Evolutionary conservation across 2,329 filamentous ascomycete species (phyloP).

Genomic region (Diplodia seriata): DNA sequence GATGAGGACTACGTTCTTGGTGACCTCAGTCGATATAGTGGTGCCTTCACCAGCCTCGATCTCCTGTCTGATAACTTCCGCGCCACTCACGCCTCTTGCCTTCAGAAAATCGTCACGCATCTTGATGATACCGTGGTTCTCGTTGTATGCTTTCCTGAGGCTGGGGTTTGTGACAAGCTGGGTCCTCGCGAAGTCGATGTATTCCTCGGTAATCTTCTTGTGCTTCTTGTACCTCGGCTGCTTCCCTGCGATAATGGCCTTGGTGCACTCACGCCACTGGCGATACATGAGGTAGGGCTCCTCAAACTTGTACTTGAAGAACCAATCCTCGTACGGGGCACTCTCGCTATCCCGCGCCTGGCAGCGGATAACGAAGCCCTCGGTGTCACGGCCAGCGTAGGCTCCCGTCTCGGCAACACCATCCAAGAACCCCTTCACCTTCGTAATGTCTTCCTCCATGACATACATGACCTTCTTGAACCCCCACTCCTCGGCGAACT

Average conservation of each 20-base stretch:
- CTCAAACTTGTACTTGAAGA: slow-evolving; percentile 99
- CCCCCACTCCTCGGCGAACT: slow-evolving; percentile 90
- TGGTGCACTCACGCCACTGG: slow-evolving; percentile 98
- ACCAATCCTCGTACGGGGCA: slow-evolving; percentile 83
- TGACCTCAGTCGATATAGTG: slow-evolving; percentile 61
- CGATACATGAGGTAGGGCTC: slow-evolving; percentile 99
- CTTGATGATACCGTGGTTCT: slow-evolving; percentile 94
- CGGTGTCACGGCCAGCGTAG: slow-evolving; percentile 89
- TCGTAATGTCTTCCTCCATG: slow-evolving; percentile 73
- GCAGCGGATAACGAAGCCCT: slow-evolving; percentile 95
- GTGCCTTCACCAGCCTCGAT: slow-evolving; percentile 61
- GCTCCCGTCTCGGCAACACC: slow-evolving; percentile 85
- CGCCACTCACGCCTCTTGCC: slow-evolving; percentile 82
- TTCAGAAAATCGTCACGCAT: slow-evolving; percentile 87
- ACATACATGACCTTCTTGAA: slow-evolving; percentile 88
- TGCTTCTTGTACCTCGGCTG: slow-evolving; percentile 85
- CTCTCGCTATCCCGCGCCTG: slow-evolving; percentile 65
- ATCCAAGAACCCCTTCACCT: slow-evolving; percentile 83
- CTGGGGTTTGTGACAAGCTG: slow-evolving; percentile 72
- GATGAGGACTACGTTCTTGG: slow-evolving; percentile 77
- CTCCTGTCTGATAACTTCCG: slow-evolving; percentile 83
- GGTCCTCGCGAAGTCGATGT: slow-evolving; percentile 79
- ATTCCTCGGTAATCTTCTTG: slow-evolving; percentile 86
- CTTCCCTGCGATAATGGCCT: slow-evolving; percentile 79
- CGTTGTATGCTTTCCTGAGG: slow-evolving; percentile 74